These are phyloP conservation scores for Fusarium duplospermum DNA, from an alignment of 2,329 filamentous ascomycete species.

Conservation along the genomic window DNA sequence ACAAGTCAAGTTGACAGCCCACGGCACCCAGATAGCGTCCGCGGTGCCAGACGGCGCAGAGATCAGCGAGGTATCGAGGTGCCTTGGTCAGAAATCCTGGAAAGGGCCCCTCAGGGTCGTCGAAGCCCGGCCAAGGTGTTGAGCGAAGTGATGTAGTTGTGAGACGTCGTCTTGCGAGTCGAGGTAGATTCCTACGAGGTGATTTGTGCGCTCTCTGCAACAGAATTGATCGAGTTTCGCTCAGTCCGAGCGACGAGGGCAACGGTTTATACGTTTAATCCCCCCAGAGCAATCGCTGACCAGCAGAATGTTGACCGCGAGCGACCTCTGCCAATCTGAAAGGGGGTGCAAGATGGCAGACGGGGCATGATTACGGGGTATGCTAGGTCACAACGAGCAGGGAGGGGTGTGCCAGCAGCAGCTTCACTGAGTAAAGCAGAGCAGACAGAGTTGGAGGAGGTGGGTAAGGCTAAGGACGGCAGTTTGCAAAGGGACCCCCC, in stretches of 20 bases:
- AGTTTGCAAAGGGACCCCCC: slow-evolving; percentile 46
- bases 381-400: slow-evolving; percentile 18
- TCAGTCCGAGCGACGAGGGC: slow-evolving; percentile 21
- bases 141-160: slow-evolving; percentile 6
- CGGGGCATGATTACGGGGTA: slow-evolving; percentile 36
- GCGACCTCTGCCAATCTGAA: slow-evolving; percentile 35
- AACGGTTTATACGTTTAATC: slow-evolving; percentile 40
- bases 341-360: slow-evolving; percentile 39
- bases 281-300: slow-evolving; percentile 9
- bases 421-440: slow-evolving; percentile 3
- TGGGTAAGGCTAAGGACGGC: slow-evolving; percentile 48
- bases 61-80: slow-evolving; percentile 41
- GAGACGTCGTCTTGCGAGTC: slow-evolving; percentile 8
- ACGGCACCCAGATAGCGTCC: slow-evolving; percentile 46
- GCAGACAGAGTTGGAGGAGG: slow-evolving; percentile 36
- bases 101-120: slow-evolving; percentile 16
- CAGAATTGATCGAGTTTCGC: slow-evolving; percentile 4
- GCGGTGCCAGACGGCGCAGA: slow-evolving; percentile 39
- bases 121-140: neutral
- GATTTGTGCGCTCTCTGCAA: slow-evolving; percentile 2
- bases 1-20: slow-evolving; percentile 45
- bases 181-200: slow-evolving; percentile 1
- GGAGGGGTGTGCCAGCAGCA: slow-evolving; percentile 35
- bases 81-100: slow-evolving; percentile 33
- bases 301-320: slow-evolving; percentile 34